Conservation (phyloP, 768 basidiomycete genomes). For the Podaxis sp. region DNA sequence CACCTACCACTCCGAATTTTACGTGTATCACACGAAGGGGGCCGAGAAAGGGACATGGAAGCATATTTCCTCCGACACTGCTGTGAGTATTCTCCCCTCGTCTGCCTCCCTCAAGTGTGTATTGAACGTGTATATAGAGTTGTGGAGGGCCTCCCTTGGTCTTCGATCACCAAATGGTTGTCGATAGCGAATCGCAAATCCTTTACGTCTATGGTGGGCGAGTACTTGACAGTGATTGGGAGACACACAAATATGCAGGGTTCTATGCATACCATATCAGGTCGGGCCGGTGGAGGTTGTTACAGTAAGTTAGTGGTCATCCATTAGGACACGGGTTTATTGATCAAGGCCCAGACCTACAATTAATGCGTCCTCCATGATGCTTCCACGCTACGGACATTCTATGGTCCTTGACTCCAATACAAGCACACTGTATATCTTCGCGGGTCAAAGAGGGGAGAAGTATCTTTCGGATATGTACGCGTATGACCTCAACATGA, state of each 20-base stretch:
- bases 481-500: conserved; percentile 57
- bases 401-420: conserved; percentile 75
- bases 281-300: conserved; percentile 58
- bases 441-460: conserved; percentile 69
- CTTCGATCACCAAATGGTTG: conserved; percentile 79
- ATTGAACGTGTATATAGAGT: conserved; percentile 29
- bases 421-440: conserved; percentile 59
- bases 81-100: conserved; percentile 35
- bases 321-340: conserved; percentile 3
- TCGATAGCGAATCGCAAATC: conserved; percentile 66
- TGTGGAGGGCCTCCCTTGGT: conserved; percentile 69
- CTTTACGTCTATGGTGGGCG: conserved; percentile 77
- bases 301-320: conserved; percentile 47
- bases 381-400: conserved; percentile 68
- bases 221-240: conserved; percentile 62
- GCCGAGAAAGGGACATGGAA: conserved; percentile 68
- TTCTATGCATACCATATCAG: conserved; percentile 70
- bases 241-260: conserved; percentile 58
- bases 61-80: conserved; percentile 60
- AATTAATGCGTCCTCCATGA: conserved; percentile 31
- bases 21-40: conserved; percentile 67
- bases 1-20: conserved; percentile 64
- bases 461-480: conserved; percentile 75
- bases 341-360: conserved; percentile 17
- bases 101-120: not conserved